A percentile compares a stretch with the other conserved stretches of the same genome.
Conservation (phyloP, 495 filamentous ascomycete genomes). For the Wilcoxina mikolae region DNA sequence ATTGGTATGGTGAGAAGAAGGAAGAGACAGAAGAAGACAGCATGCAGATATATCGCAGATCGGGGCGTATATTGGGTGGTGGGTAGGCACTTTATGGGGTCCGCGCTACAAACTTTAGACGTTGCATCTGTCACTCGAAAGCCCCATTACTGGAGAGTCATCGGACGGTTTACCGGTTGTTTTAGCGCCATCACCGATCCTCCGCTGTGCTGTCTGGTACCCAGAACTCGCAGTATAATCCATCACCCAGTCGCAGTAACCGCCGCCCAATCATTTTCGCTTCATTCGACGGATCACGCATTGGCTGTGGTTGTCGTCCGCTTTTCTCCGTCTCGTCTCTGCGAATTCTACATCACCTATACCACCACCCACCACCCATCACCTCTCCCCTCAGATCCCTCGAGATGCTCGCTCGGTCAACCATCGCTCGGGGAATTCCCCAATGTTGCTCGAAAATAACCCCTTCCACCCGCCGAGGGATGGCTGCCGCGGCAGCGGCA, state of each 20-base stretch:
- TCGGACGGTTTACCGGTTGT: too few relatives aligned
- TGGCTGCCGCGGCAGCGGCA: slow-evolving; percentile 61
- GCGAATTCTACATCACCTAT: not conserved
- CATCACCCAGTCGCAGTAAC: not conserved
- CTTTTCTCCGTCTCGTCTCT: slow-evolving; percentile 5
- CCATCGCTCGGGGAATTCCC: slow-evolving; percentile 21
- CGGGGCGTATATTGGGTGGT: too few relatives aligned
- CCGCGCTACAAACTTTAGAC: too few relatives aligned
- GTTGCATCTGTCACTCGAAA: too few relatives aligned
- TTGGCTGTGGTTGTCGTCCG: not conserved
- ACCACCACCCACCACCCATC: slow-evolving; percentile 8
- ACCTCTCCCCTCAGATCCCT: slow-evolving; percentile 23
- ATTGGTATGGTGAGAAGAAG: too few relatives aligned
- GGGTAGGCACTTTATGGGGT: too few relatives aligned
- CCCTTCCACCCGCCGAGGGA: slow-evolving; percentile 45
- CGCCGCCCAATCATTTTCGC: slow-evolving; percentile 7
- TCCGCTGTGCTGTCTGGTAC: too few relatives aligned
- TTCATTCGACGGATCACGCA: slow-evolving; percentile 4
- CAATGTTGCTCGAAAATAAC: slow-evolving; percentile 44
- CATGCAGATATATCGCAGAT: too few relatives aligned
- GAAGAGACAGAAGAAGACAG: too few relatives aligned
- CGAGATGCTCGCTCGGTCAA: slow-evolving; percentile 34
- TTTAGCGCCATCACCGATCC: too few relatives aligned
- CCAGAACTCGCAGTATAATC: not conserved
- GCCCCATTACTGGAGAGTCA: too few relatives aligned